These are phyloP conservation scores for Aspergillus phoenicis DNA, from an alignment of 2,329 filamentous ascomycete species.

Conservation along the genomic window DNA sequence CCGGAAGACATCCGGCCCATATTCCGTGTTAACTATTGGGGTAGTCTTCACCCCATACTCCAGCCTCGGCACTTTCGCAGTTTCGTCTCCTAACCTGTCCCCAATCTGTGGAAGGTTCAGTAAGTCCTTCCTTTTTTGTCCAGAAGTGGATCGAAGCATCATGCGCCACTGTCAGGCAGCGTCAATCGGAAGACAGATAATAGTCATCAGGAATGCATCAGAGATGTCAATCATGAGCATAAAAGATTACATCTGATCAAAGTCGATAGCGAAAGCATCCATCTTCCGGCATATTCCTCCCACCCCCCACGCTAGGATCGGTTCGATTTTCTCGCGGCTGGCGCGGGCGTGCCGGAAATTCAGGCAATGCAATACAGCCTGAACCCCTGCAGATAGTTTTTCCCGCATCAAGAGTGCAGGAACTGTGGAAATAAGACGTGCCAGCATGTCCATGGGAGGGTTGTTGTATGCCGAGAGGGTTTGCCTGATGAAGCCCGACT, in stretches of 20 bases:
- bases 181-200: neutral
- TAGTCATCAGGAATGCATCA: neutral
- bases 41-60: neutral
- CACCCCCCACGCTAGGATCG: neutral
- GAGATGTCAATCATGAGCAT: neutral
- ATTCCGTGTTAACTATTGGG: neutral
- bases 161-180: constrained; percentile 2
- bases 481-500: neutral
- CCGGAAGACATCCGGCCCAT: neutral
- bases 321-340: constrained; percentile 18
- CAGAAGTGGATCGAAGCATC: neutral
- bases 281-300: neutral
- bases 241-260: neutral
- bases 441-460: neutral
- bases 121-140: neutral
- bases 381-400: neutral
- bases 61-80: neutral
- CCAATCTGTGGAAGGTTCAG: neutral
- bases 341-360: constrained; percentile 15
- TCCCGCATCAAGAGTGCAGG: neutral
- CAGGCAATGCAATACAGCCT: neutral
- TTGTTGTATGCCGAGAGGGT: neutral
- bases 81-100: neutral
- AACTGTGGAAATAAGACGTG: neutral
- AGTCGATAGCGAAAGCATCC: neutral